These are phyloP conservation scores for Geranium brycei DNA, from an alignment of 345 rosid genomes.

Conservation along the genomic window DNA sequence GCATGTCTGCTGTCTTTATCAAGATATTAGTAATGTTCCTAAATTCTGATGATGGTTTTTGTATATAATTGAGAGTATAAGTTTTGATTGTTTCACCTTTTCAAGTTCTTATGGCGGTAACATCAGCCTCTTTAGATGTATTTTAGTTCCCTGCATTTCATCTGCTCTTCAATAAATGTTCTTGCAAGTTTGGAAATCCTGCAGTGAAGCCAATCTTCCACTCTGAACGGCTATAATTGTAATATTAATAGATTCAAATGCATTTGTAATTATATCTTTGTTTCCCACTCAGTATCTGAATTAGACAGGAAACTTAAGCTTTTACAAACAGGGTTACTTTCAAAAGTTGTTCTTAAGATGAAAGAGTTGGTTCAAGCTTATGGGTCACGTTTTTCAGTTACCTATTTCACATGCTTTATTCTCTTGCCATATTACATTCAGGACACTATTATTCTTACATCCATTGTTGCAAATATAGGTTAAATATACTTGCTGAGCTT, in stretches of 20 bases:
- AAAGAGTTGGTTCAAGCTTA: not conserved
- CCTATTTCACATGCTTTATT: not conserved
- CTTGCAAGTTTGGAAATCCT: too few species aligned
- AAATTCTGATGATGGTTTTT: not conserved
- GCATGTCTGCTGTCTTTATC: not conserved
- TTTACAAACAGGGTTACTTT: not conserved
- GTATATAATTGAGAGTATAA: too few species aligned
- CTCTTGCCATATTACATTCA: not conserved
- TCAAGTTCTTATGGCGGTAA: not conserved
- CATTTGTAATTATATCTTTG: too few species aligned
- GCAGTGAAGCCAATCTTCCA: not conserved
- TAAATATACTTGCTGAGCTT: slow-evolving; percentile 94
- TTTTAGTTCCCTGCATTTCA: too few species aligned
- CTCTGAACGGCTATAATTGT: not conserved
- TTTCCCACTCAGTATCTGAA: not conserved
- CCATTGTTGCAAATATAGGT: slow-evolving; percentile 31
- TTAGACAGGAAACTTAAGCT: not conserved
- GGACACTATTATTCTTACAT: not conserved
- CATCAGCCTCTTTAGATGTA: not conserved
- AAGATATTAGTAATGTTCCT: not conserved
- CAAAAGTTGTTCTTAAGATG: not conserved
- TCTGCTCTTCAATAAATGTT: too few species aligned
- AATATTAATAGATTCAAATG: too few species aligned
- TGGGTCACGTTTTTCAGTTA: not conserved
- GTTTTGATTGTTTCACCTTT: not conserved